phyloP scores from a whole-genome alignment of 1,284 basidiomycete species.

The Tremellales sp. region DNA sequence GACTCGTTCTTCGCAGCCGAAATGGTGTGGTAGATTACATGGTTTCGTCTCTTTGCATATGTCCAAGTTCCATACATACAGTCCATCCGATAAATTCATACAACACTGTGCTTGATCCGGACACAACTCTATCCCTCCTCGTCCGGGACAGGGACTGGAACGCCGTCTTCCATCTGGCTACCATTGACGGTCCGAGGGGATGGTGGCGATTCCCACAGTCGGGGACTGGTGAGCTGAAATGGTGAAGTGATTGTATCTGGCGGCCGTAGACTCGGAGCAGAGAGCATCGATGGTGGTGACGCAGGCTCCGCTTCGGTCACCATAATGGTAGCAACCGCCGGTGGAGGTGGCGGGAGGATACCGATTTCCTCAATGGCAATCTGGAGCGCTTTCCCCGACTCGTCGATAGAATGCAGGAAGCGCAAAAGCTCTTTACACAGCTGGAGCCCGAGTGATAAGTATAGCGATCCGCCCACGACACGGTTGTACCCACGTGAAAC shows the following conservation, averaged over 20 bases:
- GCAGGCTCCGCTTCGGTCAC: neutral
- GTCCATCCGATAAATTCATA: no score
- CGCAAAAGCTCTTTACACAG: conserved; percentile 71
- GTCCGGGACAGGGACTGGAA: neutral
- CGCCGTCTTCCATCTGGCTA: neutral
- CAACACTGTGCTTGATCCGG: no score
- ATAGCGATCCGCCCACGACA: conserved; percentile 4
- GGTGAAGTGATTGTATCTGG: neutral
- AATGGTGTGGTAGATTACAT: no score
- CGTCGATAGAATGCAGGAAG: conserved; percentile 88
- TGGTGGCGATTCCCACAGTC: no score
- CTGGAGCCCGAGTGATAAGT: conserved; percentile 12
- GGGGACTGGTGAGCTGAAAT: no score
- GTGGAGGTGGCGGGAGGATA: conserved; percentile 17
- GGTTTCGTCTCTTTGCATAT: no score
- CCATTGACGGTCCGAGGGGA: neutral
- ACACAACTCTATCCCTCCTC: no score
- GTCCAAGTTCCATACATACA: no score
- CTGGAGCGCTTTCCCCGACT: conserved; percentile 66
- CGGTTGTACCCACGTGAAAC: conserved; percentile 29
- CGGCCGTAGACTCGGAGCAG: neutral
- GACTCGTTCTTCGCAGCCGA: neutral
- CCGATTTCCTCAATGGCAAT: conserved; percentile 45
- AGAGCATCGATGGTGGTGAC: neutral
- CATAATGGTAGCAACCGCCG: no score